These are phyloP conservation scores for Inonotus obliquus DNA, from an alignment of 1,284 basidiomycete genomes.

Conservation along the genomic window DNA sequence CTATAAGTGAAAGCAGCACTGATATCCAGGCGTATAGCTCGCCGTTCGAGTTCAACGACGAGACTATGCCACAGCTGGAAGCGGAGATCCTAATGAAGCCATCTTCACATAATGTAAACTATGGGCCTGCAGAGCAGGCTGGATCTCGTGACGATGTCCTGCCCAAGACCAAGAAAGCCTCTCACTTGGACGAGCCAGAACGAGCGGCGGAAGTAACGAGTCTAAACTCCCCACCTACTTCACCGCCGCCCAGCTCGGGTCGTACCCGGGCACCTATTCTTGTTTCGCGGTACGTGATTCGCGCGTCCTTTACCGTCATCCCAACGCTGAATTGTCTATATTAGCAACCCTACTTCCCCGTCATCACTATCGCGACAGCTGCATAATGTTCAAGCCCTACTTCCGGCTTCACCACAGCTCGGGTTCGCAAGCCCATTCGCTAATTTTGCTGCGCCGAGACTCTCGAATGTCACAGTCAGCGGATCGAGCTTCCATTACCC, in stretches of 20 bases:
- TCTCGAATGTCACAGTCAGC: conserved; percentile 19
- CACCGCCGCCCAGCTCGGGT: conserved; percentile 7
- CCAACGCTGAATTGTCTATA: neutral
- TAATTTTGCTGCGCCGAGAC: conserved; percentile 17
- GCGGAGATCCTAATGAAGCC: neutral
- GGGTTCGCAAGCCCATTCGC: conserved; percentile 15
- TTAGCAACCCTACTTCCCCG: conserved; percentile 13
- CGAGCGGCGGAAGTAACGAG: neutral
- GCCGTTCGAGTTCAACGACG: neutral
- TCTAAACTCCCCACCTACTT: conserved; percentile 8
- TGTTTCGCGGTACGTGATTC: conserved; percentile 8
- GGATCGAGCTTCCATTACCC: conserved; percentile 17
- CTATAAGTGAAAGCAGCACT: neutral
- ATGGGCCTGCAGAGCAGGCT: neutral
- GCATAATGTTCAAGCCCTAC: conserved; percentile 16
- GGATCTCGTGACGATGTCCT: neutral
- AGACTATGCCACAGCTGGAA: neutral
- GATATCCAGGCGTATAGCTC: neutral
- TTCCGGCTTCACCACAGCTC: conserved; percentile 17
- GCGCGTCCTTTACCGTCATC: too few relatives aligned
- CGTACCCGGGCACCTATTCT: conserved; percentile 18
- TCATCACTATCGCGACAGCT: conserved; percentile 18
- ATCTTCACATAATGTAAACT: neutral
- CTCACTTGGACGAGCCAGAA: conserved; percentile 1
- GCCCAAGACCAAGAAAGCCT: neutral